Evolutionary conservation across 2,329 filamentous ascomycete genomes (phyloP).

Genomic region (Spiromastix sp.): DNA sequence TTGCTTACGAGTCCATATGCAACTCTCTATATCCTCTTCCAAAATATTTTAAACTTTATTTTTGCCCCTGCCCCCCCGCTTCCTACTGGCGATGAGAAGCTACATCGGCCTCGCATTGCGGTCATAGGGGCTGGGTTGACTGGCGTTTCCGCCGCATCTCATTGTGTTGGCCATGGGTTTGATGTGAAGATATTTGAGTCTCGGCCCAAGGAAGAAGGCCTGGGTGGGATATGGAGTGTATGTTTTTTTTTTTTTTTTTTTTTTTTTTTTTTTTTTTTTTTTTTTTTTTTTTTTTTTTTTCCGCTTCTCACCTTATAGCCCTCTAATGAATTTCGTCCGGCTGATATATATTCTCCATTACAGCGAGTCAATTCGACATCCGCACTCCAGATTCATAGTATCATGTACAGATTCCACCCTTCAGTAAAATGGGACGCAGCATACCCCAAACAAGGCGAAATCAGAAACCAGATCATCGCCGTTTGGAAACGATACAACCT

Average conservation of each 20-base stretch:
- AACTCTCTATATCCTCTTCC: constrained; percentile 54
- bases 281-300: too few species aligned
- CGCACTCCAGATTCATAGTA: constrained; percentile 68
- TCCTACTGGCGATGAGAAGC: constrained; percentile 35
- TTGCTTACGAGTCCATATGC: constrained; percentile 29
- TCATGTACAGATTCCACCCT: constrained; percentile 85
- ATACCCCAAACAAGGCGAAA: constrained; percentile 70
- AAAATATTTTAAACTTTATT: constrained; percentile 53
- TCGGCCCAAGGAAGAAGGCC: constrained; percentile 47
- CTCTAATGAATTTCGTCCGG: too few species aligned
- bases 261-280: too few species aligned
- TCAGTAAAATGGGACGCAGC: constrained; percentile 62
- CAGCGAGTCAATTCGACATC: constrained; percentile 73
- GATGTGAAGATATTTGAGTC: constrained; percentile 72
- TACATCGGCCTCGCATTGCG: constrained; percentile 56
- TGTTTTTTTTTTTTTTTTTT: constrained; percentile 23
- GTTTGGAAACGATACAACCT: constrained; percentile 69
- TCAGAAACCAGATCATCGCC: constrained; percentile 58
- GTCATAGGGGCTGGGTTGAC: constrained; percentile 65
- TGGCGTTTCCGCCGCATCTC: constrained; percentile 64
- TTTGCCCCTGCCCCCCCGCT: constrained; percentile 62
- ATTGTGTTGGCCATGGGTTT: constrained; percentile 78
- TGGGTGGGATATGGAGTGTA: constrained; percentile 76
- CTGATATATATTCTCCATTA: constrained; percentile 4
- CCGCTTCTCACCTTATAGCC: too few species aligned